Conservation (phyloP, 352 stramenopile species). For the Globisporangium heterothallicum region DNA sequence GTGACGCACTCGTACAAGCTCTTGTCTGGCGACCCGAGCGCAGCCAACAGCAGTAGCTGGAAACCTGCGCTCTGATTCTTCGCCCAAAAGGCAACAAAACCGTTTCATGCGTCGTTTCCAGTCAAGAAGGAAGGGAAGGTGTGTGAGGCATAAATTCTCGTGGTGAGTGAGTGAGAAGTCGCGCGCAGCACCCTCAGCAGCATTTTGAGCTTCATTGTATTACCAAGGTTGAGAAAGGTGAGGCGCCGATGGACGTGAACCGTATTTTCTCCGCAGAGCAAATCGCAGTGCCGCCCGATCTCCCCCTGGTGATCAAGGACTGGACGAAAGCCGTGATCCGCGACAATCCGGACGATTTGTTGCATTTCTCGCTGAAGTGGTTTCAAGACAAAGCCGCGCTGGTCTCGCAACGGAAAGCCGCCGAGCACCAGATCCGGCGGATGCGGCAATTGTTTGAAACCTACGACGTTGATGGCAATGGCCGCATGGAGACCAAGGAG, state of each 20-base stretch:
- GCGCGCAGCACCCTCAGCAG: too few relatives aligned
- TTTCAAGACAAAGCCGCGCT: constrained; percentile 78
- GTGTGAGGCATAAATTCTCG: too few relatives aligned
- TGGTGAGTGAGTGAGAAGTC: too few relatives aligned
- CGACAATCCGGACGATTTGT: constrained; percentile 65
- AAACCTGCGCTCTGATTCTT: constrained; percentile 10
- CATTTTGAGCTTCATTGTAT: too few relatives aligned
- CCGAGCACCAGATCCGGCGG: constrained; percentile 54
- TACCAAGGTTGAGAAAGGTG: too few relatives aligned
- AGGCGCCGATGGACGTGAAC: constrained; percentile 91
- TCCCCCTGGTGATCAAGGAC: constrained; percentile 86
- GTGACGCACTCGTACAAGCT: constrained; percentile 80
- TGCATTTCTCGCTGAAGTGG: constrained; percentile 80
- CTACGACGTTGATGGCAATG: constrained; percentile 78
- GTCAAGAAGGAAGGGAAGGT: too few relatives aligned
- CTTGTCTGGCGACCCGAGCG: constrained; percentile 38
- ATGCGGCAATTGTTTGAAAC: constrained; percentile 73
- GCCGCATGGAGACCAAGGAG: constrained; percentile 74
- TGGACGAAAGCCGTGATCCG: constrained; percentile 89
- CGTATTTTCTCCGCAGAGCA: constrained; percentile 91
- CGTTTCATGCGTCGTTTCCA: too few relatives aligned
- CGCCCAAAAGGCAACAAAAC: constrained; percentile 2
- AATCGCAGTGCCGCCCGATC: constrained; percentile 83
- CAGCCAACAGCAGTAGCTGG: constrained; percentile 33
- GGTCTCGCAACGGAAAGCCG: constrained; percentile 54